These are phyloP conservation scores for Salix suchowensis DNA, from an alignment of 345 rosid species.

Conservation along the genomic window DNA sequence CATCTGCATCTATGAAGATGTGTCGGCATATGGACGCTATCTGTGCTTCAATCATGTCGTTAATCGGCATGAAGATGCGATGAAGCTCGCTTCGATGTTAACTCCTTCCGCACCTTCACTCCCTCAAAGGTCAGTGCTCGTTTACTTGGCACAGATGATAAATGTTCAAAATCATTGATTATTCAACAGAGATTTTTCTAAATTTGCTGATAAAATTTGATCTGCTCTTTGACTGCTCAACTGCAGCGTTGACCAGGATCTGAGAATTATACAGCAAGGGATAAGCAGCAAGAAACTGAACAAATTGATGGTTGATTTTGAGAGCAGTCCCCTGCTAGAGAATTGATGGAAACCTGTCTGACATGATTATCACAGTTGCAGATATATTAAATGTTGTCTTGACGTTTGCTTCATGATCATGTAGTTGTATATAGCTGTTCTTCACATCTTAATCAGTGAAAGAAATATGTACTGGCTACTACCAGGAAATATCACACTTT, in stretches of 20 bases:
- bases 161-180: not conserved
- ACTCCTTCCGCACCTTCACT: constrained; percentile 28
- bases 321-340: not conserved
- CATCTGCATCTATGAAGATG: constrained; percentile 51
- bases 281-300: constrained; percentile 57
- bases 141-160: not conserved
- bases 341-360: not conserved
- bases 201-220: not conserved
- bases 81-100: constrained; percentile 32
- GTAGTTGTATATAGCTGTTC: not conserved
- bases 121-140: constrained; percentile 26
- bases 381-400: not conserved
- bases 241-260: constrained; percentile 32
- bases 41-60: constrained; percentile 53
- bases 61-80: constrained; percentile 38
- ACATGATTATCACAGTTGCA: not conserved
- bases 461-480: not conserved
- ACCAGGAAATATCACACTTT: too few species aligned
- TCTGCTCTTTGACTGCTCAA: not conserved
- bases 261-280: constrained; percentile 38
- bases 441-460: not conserved
- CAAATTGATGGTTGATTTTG: constrained; percentile 42
- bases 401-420: not conserved
- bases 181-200: too few species aligned
- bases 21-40: constrained; percentile 54